These are phyloP conservation scores for Colletotrichum euphorbiae DNA, from an alignment of 2,329 filamentous ascomycete species.

Conservation along the genomic window DNA sequence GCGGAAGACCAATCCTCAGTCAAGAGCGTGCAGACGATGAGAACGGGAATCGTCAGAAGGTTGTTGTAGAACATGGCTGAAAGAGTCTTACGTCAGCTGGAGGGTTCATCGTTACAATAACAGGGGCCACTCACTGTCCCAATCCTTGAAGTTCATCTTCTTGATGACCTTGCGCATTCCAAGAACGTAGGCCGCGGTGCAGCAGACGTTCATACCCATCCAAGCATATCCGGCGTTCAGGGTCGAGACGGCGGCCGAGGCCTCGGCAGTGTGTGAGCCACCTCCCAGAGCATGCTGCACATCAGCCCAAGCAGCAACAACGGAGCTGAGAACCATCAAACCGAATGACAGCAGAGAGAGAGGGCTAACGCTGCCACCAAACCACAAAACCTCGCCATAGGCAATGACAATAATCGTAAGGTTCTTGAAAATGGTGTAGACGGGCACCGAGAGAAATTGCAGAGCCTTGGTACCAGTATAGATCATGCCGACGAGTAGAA, in stretches of 20 bases:
- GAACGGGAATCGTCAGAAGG: constrained; percentile 92
- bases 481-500: constrained; percentile 98
- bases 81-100: constrained; percentile 46
- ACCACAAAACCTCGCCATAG: constrained; percentile 98
- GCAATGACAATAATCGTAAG: constrained; percentile 98
- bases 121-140: constrained; percentile 82
- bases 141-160: constrained; percentile 99
- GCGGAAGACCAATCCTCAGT: constrained; percentile 91
- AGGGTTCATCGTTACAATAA: background rate
- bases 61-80: constrained; percentile 99
- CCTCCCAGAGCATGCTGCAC: constrained; percentile 83
- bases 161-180: constrained; percentile 99
- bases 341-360: constrained; percentile 94
- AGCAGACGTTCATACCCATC: constrained; percentile 98
- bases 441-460: constrained; percentile 95
- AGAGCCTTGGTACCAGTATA: constrained; percentile 97
- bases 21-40: constrained; percentile 83
- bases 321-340: constrained; percentile 93
- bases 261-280: constrained; percentile 66
- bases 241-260: constrained; percentile 83
- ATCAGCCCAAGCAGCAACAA: constrained; percentile 97
- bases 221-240: constrained; percentile 95
- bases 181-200: constrained; percentile 88
- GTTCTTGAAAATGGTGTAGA: constrained; percentile 99
- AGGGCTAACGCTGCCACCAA: constrained; percentile 89